Evolutionary conservation across 75 land plant genomes (phyloP).

Genomic region (Gnetum montanum): DNA sequence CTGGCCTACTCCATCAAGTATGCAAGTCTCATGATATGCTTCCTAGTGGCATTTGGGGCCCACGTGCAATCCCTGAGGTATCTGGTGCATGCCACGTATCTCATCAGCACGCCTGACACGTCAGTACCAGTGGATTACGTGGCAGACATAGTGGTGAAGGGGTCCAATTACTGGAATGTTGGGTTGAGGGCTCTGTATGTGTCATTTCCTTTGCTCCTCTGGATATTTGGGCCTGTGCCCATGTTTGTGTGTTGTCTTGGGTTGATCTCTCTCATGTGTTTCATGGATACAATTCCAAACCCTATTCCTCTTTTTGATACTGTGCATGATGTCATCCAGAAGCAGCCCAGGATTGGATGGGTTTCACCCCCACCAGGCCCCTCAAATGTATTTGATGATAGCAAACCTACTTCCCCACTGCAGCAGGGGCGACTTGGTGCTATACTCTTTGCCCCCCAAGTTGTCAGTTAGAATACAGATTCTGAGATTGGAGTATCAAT

Average conservation of each 20-base stretch:
- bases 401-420: no score
- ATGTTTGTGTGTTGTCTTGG: conserved; percentile 9
- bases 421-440: no score
- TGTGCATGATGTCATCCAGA: no score
- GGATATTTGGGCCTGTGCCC: conserved; percentile 32
- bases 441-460: no score
- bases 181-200: conserved; percentile 21
- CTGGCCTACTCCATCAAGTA: conserved; percentile 9
- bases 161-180: conserved; percentile 18
- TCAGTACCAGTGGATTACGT: conserved; percentile 7
- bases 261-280: conserved; percentile 13
- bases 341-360: no score
- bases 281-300: no score
- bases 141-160: conserved; percentile 15
- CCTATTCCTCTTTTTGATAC: no score
- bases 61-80: conserved; percentile 27
- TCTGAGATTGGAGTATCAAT: no score
- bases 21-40: conserved; percentile 11
- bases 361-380: no score
- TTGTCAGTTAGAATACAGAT: no score
- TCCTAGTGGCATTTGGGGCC: conserved; percentile 20
- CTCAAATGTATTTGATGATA: no score
- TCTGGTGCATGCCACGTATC: conserved; percentile 20
- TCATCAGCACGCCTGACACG: conserved; percentile 18
- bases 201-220: conserved; percentile 22